These are phyloP conservation scores for Talinum fruticosum DNA, from an alignment of 148 eudicot species.

Conservation along the genomic window DNA sequence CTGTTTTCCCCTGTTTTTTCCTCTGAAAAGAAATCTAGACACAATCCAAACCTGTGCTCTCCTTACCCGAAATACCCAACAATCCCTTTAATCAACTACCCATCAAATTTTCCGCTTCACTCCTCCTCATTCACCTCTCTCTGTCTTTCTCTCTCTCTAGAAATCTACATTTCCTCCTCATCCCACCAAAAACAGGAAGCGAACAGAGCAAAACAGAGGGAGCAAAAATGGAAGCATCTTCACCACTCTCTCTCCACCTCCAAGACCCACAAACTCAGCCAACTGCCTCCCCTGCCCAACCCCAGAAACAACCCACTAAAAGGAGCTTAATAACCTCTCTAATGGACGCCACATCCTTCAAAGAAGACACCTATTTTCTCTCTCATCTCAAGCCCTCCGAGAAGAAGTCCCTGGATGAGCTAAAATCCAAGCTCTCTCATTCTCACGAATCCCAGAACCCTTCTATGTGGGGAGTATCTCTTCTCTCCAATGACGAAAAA, in stretches of 20 bases:
- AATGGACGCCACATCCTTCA: constrained; percentile 68
- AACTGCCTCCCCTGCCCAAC: constrained; percentile 29
- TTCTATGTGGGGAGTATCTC: constrained; percentile 66
- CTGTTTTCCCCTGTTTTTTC: constrained; percentile 21
- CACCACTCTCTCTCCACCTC: constrained; percentile 34
- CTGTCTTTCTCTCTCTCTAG: background rate
- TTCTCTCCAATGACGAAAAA: constrained; percentile 33
- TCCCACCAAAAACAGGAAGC: background rate
- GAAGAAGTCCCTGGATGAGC: constrained; percentile 49
- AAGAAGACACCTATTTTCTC: constrained; percentile 75
- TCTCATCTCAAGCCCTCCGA: constrained; percentile 61
- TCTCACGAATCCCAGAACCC: constrained; percentile 27
- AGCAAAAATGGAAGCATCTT: constrained; percentile 38
- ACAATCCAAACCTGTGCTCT: background rate
- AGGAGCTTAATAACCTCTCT: constrained; percentile 45
- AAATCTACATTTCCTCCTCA: background rate
- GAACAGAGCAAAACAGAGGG: constrained; percentile 8
- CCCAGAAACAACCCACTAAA: constrained; percentile 34
- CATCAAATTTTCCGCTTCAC: background rate
- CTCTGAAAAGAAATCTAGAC: background rate
- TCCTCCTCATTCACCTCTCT: background rate
- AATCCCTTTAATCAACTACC: background rate
- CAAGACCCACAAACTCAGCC: constrained; percentile 25
- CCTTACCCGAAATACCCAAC: background rate
- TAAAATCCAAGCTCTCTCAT: constrained; percentile 44